Base-by-base conservation (phyloP, 164 flowering plant genomes). In the Cinnamomum micranthum region DNA sequence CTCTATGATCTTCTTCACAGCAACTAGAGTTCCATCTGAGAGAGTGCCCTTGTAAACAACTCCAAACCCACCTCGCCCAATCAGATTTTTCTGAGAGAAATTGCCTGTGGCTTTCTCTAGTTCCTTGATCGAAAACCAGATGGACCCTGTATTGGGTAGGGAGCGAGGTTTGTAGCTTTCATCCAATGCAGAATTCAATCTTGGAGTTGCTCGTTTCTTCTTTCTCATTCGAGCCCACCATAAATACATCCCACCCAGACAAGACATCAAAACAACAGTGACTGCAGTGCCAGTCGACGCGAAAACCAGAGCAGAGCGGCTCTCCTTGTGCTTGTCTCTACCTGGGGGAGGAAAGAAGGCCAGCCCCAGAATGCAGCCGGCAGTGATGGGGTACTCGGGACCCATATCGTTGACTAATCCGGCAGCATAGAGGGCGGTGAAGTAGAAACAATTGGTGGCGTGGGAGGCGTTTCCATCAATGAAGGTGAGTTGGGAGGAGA, bases 51-150 rank as follows among this genome's bases (percentile, higher is more conserved):
- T 88, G 76, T 90, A 89, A 52, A 91, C 97, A 64, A 87, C 7
- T 3, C 97, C 97, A 74, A 81, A 88, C 13, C 91, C 89, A 1
- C 97, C 94, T 73, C 80, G 78, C 6, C 97, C 92, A 7, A 91
- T 83, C 50, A 88, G 83, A 76, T 88, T 92, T 83, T 76, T 84
- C 72, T 77, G 80, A 4, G 94, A 90, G 75, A 92, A 92, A 9
- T 82, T 77, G 55, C 84, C 76, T 0, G 94, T 92, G 0, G 97
- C 92, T 74, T 65, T 83, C 80, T 85, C 88, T 67, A 92, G 87
- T n/a, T 92, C 93, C 35, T 78, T 74, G 35, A 86, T 80, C 25
- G 83, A 82, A 74, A 89, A 89, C 92, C 89, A 86, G 62, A 85
- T 82, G 2, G 91, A 85, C 4, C 88, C 92, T 4, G 91, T 82